Conservation (phyloP, 805 yeast species). For the Sugiyamaella floridensis region DNA sequence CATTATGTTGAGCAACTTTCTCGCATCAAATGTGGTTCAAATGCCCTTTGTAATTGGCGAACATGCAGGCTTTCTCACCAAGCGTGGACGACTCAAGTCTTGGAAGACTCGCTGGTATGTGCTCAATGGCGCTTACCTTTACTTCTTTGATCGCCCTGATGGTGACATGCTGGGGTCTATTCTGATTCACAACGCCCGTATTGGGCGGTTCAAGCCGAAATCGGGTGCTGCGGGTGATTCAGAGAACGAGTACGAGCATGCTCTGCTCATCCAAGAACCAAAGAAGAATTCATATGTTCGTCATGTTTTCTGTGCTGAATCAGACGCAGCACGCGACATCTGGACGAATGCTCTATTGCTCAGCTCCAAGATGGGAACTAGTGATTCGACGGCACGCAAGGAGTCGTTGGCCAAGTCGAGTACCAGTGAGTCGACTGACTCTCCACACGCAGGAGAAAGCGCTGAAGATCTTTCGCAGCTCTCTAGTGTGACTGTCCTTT, state of each 20-base stretch:
- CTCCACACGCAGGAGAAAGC: background rate
- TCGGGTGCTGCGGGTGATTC: conserved; percentile 36
- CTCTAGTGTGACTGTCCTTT: conserved; percentile 11
- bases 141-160: conserved; percentile 50
- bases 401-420: background rate
- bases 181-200: conserved; percentile 43
- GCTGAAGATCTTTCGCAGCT: conserved; percentile 3
- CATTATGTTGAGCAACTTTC: conserved; percentile 51
- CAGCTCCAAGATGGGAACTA: conserved; percentile 6
- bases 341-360: conserved; percentile 52
- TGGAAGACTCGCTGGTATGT: conserved; percentile 72
- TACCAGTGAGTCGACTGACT: background rate
- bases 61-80: conserved; percentile 54
- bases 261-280: conserved; percentile 43
- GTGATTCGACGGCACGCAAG: conserved; percentile 1
- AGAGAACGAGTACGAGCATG: conserved; percentile 40
- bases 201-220: conserved; percentile 41
- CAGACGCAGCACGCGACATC: conserved; percentile 63
- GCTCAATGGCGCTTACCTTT: conserved; percentile 51
- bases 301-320: conserved; percentile 72
- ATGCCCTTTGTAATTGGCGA: conserved; percentile 31
- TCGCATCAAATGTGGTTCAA: conserved; percentile 57
- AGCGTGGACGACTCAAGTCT: conserved; percentile 55
- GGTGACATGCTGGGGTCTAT: conserved; percentile 50
- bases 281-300: conserved; percentile 26